Base-by-base conservation (phyloP, 768 basidiomycete species). In the Chlorophyllum brunneum region DNA sequence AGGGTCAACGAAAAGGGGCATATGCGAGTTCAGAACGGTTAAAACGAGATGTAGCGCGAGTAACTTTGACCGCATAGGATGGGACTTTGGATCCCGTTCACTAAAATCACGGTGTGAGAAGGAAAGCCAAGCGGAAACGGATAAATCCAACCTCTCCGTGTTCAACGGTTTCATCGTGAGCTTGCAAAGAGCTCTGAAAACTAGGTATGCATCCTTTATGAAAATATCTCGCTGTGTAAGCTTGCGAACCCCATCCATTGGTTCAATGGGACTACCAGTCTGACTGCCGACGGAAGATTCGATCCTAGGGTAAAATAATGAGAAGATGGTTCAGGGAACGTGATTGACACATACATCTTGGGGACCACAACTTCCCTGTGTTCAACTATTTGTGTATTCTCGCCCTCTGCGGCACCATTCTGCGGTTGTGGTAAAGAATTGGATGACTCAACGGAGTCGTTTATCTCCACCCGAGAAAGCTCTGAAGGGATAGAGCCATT, bases 111-210 rank as follows among this genome's bases (percentile, higher is more conserved):
- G 11, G 54, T 55, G 27, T 67, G 52, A 60, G 38, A 33, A 53
- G 33, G 24, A 43, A 31, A 22, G 26, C n/a, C n/a, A n/a, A n/a
- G 10, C 9, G 18, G 18, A 30, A 47, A 41, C 27, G 13, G 33
- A 8, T 30, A 20, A 13, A 18, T 63, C 81, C 45, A 41, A 94
- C 95, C 92, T 95, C 70, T 99, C 97, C 4, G 80, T 83, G 60
- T 92, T 90, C 41, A 99, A 72, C 9, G 95, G 90, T 67, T 98
- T 98, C 95, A 98, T 98, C 7, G 93, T 95, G 58, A 98, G 73
- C 65, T 98, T 98, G 74, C 97, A 98, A 9, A 99, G 75, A 0
- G 97, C 95, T 40, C 97, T 80, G 70, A 98, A 95, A 31, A 99
- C 95, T 55, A 99, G 79, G 74, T 98, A 99, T 0, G 97, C 94